phyloP scores from a whole-genome alignment of 2,329 filamentous ascomycete genomes.

The Curvularia hawaiiensis region DNA sequence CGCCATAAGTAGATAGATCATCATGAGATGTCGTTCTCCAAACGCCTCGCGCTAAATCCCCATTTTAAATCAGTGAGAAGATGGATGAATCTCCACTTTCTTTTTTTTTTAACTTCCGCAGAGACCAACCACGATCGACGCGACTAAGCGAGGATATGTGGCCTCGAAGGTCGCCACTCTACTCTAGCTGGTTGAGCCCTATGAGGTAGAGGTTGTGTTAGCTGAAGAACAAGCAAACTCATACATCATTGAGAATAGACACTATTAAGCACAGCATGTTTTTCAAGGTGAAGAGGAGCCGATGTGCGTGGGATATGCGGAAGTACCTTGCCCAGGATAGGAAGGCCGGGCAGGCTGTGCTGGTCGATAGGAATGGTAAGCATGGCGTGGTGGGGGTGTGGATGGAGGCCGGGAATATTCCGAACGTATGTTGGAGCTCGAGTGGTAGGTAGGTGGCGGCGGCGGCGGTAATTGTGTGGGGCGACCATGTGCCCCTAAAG shows the following conservation, averaged over 20 bases:
- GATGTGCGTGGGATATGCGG: constrained; percentile 34
- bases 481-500: constrained; percentile 25
- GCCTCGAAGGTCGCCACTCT: constrained; percentile 7
- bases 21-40: constrained; percentile 15
- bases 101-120: constrained; percentile 2
- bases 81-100: constrained; percentile 12
- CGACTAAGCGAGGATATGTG: background rate
- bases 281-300: constrained; percentile 35
- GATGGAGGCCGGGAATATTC: constrained; percentile 31
- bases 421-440: constrained; percentile 21
- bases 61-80: constrained; percentile 18
- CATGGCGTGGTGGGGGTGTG: constrained; percentile 22
- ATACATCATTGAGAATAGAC: constrained; percentile 21
- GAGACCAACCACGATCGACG: background rate
- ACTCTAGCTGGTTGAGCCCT: constrained; percentile 24
- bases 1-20: constrained; percentile 22
- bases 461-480: constrained; percentile 20
- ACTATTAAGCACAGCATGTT: constrained; percentile 14
- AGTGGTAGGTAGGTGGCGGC: constrained; percentile 20
- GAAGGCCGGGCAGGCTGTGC: constrained; percentile 29
- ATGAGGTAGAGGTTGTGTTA: constrained; percentile 27
- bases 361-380: constrained; percentile 29
- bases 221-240: constrained; percentile 23
- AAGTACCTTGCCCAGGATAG: constrained; percentile 34
- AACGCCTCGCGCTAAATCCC: constrained; percentile 32